A percentile compares a stretch with the other conserved stretches of the same genome.
Conservation (phyloP, 441 rosid genomes). For the Francoa sonchifolia region DNA sequence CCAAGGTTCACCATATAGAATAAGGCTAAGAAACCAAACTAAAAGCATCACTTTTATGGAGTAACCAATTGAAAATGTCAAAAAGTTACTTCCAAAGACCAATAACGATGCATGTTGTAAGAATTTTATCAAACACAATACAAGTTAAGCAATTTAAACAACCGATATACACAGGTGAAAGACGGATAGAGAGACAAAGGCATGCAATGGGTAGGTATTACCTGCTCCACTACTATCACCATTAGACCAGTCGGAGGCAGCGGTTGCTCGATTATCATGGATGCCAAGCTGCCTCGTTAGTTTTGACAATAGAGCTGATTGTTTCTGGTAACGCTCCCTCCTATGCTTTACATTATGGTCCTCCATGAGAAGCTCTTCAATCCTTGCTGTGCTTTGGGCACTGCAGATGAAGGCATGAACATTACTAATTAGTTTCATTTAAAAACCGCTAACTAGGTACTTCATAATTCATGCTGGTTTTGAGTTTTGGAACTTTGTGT, state of each 20-base stretch:
- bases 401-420: constrained; percentile 22
- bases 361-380: constrained; percentile 84
- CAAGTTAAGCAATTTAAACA: no score
- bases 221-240: constrained; percentile 38
- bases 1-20: no score
- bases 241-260: constrained; percentile 69
- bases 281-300: constrained; percentile 77
- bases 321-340: constrained; percentile 80
- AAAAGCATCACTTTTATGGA: no score
- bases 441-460: no score
- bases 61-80: no score
- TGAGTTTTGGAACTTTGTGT: no score
- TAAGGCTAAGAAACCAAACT: no score
- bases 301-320: constrained; percentile 70
- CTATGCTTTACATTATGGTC: constrained; percentile 68
- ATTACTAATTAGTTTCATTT: no score
- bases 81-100: no score
- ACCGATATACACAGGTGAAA: not conserved
- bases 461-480: no score
- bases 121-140: no score
- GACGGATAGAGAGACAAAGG: not conserved
- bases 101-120: no score
- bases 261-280: constrained; percentile 89
- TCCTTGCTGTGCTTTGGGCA: constrained; percentile 63
- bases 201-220: constrained; percentile 8